phyloP scores from a whole-genome alignment of 768 basidiomycete genomes.

The Kwoniella europaea region DNA sequence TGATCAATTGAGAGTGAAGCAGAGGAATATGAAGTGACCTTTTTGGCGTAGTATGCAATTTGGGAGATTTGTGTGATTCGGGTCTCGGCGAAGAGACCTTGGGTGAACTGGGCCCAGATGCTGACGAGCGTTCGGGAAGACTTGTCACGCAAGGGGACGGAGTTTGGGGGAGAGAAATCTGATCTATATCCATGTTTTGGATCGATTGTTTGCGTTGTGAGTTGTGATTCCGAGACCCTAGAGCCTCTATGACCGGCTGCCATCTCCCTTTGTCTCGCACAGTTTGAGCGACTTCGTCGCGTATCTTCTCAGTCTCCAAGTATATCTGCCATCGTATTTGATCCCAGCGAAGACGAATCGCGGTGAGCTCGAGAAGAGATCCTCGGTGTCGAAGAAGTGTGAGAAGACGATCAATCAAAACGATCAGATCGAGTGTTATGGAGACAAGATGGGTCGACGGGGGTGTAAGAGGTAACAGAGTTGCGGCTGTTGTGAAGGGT shows the following conservation, averaged over 20 bases:
- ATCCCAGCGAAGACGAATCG: slow-evolving; percentile 41
- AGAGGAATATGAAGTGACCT: slow-evolving; percentile 26
- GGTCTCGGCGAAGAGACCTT: neutral
- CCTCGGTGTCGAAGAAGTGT: slow-evolving; percentile 26
- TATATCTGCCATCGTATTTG: slow-evolving; percentile 32
- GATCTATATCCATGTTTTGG: neutral
- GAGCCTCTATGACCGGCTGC: neutral
- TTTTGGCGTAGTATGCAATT: slow-evolving; percentile 5
- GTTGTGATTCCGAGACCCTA: neutral
- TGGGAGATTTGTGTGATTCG: neutral
- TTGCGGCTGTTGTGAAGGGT: slow-evolving; percentile 32
- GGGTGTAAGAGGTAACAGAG: slow-evolving; percentile 43
- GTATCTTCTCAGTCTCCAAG: slow-evolving; percentile 29
- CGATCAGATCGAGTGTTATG: slow-evolving; percentile 45
- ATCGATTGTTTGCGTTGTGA: neutral
- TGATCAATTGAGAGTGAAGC: slow-evolving; percentile 34
- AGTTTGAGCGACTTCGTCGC: slow-evolving; percentile 22
- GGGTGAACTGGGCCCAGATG: neutral
- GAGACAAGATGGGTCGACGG: slow-evolving; percentile 49
- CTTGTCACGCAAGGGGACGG: neutral
- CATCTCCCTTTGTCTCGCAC: slow-evolving; percentile 30
- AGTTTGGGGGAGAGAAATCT: neutral
- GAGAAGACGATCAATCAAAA: slow-evolving; percentile 31
- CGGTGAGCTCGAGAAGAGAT: slow-evolving; percentile 18
- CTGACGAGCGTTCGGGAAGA: neutral